phyloP scores from a whole-genome alignment of 345 rosid genomes.

The Rhizophora mangle region DNA sequence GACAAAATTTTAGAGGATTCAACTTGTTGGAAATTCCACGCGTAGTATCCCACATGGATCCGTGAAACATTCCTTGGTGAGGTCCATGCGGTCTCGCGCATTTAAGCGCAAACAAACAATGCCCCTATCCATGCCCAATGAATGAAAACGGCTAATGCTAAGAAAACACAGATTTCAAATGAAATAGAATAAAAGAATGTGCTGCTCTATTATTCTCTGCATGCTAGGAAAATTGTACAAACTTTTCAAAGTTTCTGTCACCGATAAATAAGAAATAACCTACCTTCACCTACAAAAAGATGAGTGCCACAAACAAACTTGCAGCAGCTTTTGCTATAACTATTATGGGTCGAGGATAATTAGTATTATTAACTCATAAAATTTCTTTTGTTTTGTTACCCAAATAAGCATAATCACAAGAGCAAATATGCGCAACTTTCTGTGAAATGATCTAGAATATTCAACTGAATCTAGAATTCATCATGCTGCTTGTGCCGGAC shows the following conservation, averaged over 20 bases:
- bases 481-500: slow-evolving; percentile 10
- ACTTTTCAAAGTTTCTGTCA: slow-evolving; percentile 5
- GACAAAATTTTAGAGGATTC: no score
- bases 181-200: slow-evolving; percentile 15
- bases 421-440: slow-evolving; percentile 28
- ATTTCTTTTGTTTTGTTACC: background rate
- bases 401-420: slow-evolving; percentile 9
- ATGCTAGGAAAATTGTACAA: slow-evolving; percentile 10
- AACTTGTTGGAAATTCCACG: no score
- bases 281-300: slow-evolving; percentile 20
- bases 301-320: slow-evolving; percentile 10
- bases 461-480: background rate
- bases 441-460: slow-evolving; percentile 12
- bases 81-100: no score
- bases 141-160: no score
- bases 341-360: slow-evolving; percentile 3
- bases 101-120: no score
- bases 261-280: slow-evolving; percentile 4
- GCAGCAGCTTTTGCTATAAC: slow-evolving; percentile 15
- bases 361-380: background rate
- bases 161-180: background rate
- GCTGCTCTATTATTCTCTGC: slow-evolving; percentile 25
- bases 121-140: no score
- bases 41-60: no score
- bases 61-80: no score